Evolutionary conservation across 2,329 filamentous ascomycete genomes (phyloP).

Genomic region (Xylariaceae sp.): DNA sequence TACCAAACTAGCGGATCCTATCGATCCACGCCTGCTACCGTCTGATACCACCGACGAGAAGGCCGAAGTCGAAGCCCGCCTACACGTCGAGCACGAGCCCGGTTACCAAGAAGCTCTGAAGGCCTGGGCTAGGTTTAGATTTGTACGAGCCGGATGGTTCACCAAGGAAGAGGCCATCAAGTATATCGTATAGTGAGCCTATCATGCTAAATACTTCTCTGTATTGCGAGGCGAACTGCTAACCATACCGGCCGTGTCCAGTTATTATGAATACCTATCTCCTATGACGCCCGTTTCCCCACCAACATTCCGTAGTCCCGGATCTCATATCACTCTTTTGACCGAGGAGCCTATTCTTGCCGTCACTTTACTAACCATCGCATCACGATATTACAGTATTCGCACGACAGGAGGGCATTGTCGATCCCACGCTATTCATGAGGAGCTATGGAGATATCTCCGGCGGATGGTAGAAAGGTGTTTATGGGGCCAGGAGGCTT

Average conservation of each 20-base stretch:
- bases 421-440: slow-evolving; percentile 85
- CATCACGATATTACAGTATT: slow-evolving; percentile 80
- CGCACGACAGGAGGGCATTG: slow-evolving; percentile 76
- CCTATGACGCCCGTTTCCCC: slow-evolving; percentile 92
- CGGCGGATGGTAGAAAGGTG: slow-evolving; percentile 93
- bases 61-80: slow-evolving; percentile 42
- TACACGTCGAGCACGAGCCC: slow-evolving; percentile 45
- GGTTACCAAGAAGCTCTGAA: slow-evolving; percentile 68
- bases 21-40: slow-evolving; percentile 32
- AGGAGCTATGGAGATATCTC: slow-evolving; percentile 91
- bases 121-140: slow-evolving; percentile 88
- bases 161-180: slow-evolving; percentile 87
- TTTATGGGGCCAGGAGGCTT: slow-evolving; percentile 94
- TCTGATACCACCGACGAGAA: slow-evolving; percentile 25
- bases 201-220: not conserved
- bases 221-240: slow-evolving; percentile 4
- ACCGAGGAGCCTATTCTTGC: slow-evolving; percentile 90
- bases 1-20: slow-evolving; percentile 31
- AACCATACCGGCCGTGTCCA: slow-evolving; percentile 32
- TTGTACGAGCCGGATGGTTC: slow-evolving; percentile 96
- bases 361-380: slow-evolving; percentile 85
- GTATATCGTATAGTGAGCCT: slow-evolving; percentile 81
- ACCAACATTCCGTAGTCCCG: slow-evolving; percentile 80
- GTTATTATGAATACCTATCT: slow-evolving; percentile 86
- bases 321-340: slow-evolving; percentile 72